Evolutionary conservation across 805 yeast species (phyloP).

Genomic region (Wickerhamia fluorescens): DNA sequence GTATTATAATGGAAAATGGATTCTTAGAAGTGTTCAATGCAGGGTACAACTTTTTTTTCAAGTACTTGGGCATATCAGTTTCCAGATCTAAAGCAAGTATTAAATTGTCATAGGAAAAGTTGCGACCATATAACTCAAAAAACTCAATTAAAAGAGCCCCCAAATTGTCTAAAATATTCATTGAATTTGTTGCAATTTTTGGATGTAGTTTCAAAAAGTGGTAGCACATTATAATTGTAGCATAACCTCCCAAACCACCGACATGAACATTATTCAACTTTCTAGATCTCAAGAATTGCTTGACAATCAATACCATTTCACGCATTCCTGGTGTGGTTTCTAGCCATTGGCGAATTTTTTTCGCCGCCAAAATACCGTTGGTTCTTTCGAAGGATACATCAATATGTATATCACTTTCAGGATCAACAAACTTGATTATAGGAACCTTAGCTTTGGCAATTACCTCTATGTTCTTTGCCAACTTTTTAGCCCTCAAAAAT

Average conservation of each 20-base stretch:
- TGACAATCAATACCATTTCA: constrained; percentile 73
- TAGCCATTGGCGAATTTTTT: constrained; percentile 69
- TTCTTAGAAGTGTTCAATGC: constrained; percentile 44
- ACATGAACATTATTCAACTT: constrained; percentile 78
- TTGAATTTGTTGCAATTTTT: constrained; percentile 56
- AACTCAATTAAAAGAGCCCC: constrained; percentile 87
- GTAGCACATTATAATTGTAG: constrained; percentile 81
- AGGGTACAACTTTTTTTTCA: constrained; percentile 50
- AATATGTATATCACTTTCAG: constrained; percentile 60
- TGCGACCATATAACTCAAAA: constrained; percentile 84
- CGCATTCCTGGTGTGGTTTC: constrained; percentile 68
- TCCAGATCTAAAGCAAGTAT: constrained; percentile 56
- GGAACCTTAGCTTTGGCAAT: constrained; percentile 91
- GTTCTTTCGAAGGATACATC: constrained; percentile 86
- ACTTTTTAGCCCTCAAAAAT: constrained; percentile 48
- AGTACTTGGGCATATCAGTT: constrained; percentile 51
- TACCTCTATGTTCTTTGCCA: constrained; percentile 74
- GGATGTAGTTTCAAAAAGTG: constrained; percentile 80
- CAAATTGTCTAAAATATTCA: constrained; percentile 63
- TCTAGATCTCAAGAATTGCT: constrained; percentile 77
- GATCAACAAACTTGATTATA: constrained; percentile 83
- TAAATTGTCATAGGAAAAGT: constrained; percentile 77
- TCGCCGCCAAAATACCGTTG: constrained; percentile 80
- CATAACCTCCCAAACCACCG: constrained; percentile 93
- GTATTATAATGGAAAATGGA: constrained; percentile 64